Evolutionary conservation across 495 filamentous ascomycete genomes (phyloP).

Genomic region (Pyrenula aspistea): DNA sequence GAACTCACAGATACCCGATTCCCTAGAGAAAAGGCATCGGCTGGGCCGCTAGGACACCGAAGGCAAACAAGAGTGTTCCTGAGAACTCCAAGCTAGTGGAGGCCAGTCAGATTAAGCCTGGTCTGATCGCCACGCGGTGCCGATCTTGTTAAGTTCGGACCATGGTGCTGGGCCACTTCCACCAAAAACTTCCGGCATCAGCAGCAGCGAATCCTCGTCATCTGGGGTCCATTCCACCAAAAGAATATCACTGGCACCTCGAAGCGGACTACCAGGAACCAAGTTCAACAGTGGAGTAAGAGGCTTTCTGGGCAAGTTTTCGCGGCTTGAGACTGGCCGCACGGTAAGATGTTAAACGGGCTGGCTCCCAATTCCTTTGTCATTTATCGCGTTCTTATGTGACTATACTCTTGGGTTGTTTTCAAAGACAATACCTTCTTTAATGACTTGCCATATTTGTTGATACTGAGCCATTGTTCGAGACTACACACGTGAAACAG

Average conservation of each 20-base stretch:
- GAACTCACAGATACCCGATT: too few relatives aligned
- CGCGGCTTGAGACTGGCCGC: neutral
- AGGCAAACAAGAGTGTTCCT: neutral
- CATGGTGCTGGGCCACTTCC: neutral
- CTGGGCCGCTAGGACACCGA: too few relatives aligned
- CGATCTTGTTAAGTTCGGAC: neutral
- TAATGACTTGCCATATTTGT: too few relatives aligned
- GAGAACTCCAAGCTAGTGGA: neutral
- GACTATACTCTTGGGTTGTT: too few relatives aligned
- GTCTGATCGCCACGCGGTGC: neutral
- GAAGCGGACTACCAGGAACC: neutral
- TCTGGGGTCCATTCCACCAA: neutral
- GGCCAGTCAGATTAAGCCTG: neutral
- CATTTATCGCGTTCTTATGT: too few relatives aligned
- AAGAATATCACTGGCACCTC: too few relatives aligned
- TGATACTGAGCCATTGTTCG: too few relatives aligned
- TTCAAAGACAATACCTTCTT: too few relatives aligned
- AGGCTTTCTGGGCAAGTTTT: neutral
- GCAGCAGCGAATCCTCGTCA: neutral
- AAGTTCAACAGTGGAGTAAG: neutral
- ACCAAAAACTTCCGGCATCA: neutral
- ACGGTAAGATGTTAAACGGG: neutral
- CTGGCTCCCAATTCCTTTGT: neutral
- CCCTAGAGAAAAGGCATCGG: too few relatives aligned
- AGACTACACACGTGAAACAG: too few relatives aligned